Evolutionary conservation across 768 basidiomycete genomes (phyloP), one percentile per base, ranked within the genome.

Genomic region (Pleurotus citrinopileatus): DNA sequence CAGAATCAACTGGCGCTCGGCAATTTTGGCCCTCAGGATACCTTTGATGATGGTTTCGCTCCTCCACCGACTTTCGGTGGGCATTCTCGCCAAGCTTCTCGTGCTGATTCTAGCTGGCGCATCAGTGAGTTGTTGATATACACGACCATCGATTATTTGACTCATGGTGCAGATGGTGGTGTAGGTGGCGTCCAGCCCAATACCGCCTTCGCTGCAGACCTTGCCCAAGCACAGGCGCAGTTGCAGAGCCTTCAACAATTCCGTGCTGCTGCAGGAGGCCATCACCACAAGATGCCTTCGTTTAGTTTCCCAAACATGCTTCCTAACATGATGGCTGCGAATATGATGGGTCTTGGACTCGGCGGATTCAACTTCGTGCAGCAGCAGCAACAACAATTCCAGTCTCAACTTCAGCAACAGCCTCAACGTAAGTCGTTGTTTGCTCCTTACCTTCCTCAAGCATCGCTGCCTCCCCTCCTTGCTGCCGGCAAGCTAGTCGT

Each of bases 231-330:
- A 6, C 95, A 98, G 67, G 94, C 95, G 4, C 97, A 99, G 67
- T 76, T 99, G 10, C 91, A 94, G 64, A 96, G 95, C 61, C 76
- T 99, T 52, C 94, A 96, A 63, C 94, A 97, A 62, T 99, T 98
- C 79, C 89, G 95, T 62, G 94, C 94, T 26, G 94, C 94, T 3
- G 87, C 91, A 17, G 92, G 91, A 42, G 94, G 93, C 8, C 94
- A 96, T 62, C 94, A 96, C 67, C 87, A 92, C 67, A 96, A 96
- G 77, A 94, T 97, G 92, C 83, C 91, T 7, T 98, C 95, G 3
- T 98, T 97, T 74, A 93, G 91, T 66, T 94, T 98, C 76, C 95
- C 95, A 4, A 97, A 97, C 67, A 97, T 97, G 93, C 76, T 97
- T 12, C 95, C 94, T 4, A 95, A 95, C 64, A 89, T 96, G 83